Evolutionary conservation across 495 filamentous ascomycete species (phyloP), one percentile per base, ranked within the genome.

Genomic region (Neurospora africana): DNA sequence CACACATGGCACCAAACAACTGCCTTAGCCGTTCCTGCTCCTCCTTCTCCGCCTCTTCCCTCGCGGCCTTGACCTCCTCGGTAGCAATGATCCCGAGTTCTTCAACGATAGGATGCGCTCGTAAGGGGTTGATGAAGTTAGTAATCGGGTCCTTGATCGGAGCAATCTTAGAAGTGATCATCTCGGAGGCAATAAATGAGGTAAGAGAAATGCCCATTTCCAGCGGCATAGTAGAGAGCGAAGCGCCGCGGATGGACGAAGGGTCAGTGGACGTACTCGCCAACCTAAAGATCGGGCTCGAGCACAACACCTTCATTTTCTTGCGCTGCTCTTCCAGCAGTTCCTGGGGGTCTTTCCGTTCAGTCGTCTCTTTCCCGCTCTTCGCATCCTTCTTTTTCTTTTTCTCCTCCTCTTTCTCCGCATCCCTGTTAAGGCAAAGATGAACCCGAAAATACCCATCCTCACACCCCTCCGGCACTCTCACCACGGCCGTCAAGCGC

Each of bases 401-500:
- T 7, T 69, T 36, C 36, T 36, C 68, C 19, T 68, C 35, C 44
- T 71, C 75, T 71, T 68, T 67, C 40, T 82, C 82, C 68, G 82
- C 9, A 3, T 38, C 37, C 0, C 9, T 1, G 37, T 86, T 87
- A 2, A 83, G 77, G 72, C 89, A 91, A 19, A 91, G 82, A 2
- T 90, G 85, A 7, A 91, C 77, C 41, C 89, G 87, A 68, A 90
- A 89, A 75, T 92, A 92, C 0, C 90, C 90, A 76, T 92, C 90
- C 0, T 82, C 82, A 0, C 87, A 87, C 7, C 86, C 85, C 30
- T 85, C 85, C 0, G 90, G 90, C 23, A 92, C 89, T 6, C 89
- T 82, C 4, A 90, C 81, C 9, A 91, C 84, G 9, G 85, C 85
- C 0, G 90, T 91, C 75, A 91, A 87, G 10, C 89, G 84, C 4